Percentiles rank a stretch among this genome's conserved stretches.
These are phyloP conservation scores for Ramularia endophylla DNA, from an alignment of 2,329 filamentous ascomycete genomes.

Conservation along the genomic window DNA sequence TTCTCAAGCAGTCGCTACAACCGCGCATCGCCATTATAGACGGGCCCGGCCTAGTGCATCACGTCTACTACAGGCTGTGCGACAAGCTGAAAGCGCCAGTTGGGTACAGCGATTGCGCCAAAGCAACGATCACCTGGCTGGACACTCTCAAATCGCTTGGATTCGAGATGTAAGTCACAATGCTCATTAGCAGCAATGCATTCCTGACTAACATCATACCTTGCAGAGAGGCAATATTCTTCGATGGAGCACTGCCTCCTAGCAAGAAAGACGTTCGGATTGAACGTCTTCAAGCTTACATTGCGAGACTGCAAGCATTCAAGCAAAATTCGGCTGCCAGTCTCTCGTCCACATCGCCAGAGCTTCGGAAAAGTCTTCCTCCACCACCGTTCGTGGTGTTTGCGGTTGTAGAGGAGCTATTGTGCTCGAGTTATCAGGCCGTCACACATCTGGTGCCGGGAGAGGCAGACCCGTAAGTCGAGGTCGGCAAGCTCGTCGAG, in stretches of 20 bases:
- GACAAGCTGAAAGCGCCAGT: constrained; percentile 1
- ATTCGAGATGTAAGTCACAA: constrained; percentile 55
- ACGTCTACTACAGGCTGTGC: constrained; percentile 51
- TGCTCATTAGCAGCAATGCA: constrained; percentile 6
- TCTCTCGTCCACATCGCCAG: constrained; percentile 7
- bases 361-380: constrained; percentile 35
- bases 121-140: constrained; percentile 57
- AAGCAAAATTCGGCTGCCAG: constrained; percentile 28
- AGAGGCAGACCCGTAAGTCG: constrained; percentile 66
- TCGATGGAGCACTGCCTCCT: constrained; percentile 73
- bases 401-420: constrained; percentile 65
- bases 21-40: constrained; percentile 54
- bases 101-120: constrained; percentile 55
- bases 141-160: constrained; percentile 50
- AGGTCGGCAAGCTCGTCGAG: too few species aligned
- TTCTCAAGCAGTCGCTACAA: constrained; percentile 6
- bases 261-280: constrained; percentile 59
- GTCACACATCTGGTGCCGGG: constrained; percentile 62
- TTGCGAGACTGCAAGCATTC: constrained; percentile 50
- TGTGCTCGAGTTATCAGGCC: constrained; percentile 36
- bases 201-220: constrained; percentile 1
- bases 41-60: constrained; percentile 71
- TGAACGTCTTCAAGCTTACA: constrained; percentile 53
- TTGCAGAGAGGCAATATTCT: constrained; percentile 64
- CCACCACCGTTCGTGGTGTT: constrained; percentile 69